phyloP scores from a whole-genome alignment of 345 rosid genomes.

The Eucalyptus polybractea region DNA sequence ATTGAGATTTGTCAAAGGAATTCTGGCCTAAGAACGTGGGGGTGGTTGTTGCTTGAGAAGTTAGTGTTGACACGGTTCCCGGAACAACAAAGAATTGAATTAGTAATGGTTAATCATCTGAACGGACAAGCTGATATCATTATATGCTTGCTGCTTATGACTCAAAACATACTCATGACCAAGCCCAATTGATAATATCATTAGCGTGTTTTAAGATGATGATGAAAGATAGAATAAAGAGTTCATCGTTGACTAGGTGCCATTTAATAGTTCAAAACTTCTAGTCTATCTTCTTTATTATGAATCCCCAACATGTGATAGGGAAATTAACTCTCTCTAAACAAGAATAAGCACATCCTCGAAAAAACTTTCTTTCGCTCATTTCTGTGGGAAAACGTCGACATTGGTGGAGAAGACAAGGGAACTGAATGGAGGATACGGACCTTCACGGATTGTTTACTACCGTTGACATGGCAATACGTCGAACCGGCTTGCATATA shows the following conservation, averaged over 20 bases:
- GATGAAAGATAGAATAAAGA: not conserved
- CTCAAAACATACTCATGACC: not conserved
- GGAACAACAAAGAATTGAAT: not conserved
- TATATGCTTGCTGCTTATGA: not conserved
- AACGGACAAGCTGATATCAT: not conserved
- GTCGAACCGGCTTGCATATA: not conserved
- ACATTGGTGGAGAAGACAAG: not conserved
- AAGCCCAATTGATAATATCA: not conserved
- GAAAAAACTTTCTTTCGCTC: not conserved
- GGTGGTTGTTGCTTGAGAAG: not conserved
- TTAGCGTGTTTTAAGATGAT: not conserved
- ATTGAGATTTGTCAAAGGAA: not conserved
- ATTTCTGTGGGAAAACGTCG: not conserved
- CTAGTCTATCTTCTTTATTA: not conserved
- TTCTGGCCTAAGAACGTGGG: not conserved
- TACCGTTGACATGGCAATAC: not conserved
- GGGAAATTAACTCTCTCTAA: not conserved
- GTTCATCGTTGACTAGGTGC: not conserved
- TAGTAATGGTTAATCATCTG: not conserved
- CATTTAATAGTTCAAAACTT: not conserved
- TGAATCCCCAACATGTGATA: not conserved
- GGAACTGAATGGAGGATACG: not conserved
- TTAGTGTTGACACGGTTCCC: not conserved
- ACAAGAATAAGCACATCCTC: not conserved
- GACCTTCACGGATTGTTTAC: not conserved